These are phyloP conservation scores for Apiotrichum akiyoshidainum DNA, from an alignment of 1,284 basidiomycete genomes.

Conservation along the genomic window DNA sequence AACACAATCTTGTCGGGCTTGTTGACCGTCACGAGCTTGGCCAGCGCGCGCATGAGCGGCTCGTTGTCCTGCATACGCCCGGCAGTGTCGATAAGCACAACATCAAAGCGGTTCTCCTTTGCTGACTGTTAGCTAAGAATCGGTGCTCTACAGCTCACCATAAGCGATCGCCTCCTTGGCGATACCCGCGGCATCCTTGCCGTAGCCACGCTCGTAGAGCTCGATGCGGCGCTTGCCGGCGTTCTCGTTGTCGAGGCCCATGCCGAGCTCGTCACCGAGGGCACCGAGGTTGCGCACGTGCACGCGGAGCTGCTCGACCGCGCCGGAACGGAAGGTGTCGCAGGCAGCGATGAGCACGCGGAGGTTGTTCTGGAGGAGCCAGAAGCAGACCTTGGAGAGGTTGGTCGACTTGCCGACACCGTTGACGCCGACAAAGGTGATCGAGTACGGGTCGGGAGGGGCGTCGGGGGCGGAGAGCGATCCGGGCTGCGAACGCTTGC, in stretches of 20 bases:
- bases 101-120: slow-evolving; percentile 82
- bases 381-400: slow-evolving; percentile 96
- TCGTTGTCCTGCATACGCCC: slow-evolving; percentile 98
- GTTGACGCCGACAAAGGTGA: slow-evolving; percentile 99
- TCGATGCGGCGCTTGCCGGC: slow-evolving; percentile 57
- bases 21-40: slow-evolving; percentile 89
- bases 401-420: slow-evolving; percentile 99
- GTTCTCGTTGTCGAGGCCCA: slow-evolving; percentile 19
- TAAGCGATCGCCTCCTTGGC: slow-evolving; percentile 90
- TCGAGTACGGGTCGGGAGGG: slow-evolving; percentile 75
- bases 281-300: slow-evolving; percentile 93
- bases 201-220: slow-evolving; percentile 93
- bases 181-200: slow-evolving; percentile 96
- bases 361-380: slow-evolving; percentile 93
- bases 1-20: slow-evolving; percentile 94
- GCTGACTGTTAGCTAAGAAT: slow-evolving; percentile 53
- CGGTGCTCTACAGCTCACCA: slow-evolving; percentile 57
- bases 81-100: slow-evolving; percentile 94
- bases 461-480: slow-evolving; percentile 59
- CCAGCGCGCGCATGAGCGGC: slow-evolving; percentile 96
- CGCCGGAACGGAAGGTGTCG: slow-evolving; percentile 96
- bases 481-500: slow-evolving; percentile 58
- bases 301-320: slow-evolving; percentile 94
- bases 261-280: slow-evolving; percentile 68
- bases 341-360: slow-evolving; percentile 96